phyloP scores from a whole-genome alignment of 805 yeast species.

The Starmerella stellata region DNA sequence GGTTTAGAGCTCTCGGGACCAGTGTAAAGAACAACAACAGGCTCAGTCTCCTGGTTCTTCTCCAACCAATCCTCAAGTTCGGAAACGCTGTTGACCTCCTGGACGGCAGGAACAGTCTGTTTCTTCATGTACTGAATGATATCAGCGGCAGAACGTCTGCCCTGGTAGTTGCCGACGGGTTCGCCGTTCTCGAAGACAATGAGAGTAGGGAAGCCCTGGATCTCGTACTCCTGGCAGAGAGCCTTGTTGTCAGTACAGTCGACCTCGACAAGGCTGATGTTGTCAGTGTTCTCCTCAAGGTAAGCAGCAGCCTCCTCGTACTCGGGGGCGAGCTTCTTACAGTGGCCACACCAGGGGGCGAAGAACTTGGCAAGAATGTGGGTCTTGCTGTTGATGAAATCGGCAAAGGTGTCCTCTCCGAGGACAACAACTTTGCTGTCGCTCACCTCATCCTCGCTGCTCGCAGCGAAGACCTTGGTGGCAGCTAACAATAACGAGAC shows the following conservation, averaged over 20 bases:
- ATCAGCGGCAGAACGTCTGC: constrained; percentile 66
- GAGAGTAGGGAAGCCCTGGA: constrained; percentile 73
- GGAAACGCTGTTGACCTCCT: constrained; percentile 30
- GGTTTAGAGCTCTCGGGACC: constrained; percentile 31
- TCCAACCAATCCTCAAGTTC: constrained; percentile 35
- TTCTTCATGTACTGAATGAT: constrained; percentile 65
- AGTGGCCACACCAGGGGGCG: constrained; percentile 98
- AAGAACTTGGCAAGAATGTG: constrained; percentile 73
- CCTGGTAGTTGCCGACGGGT: constrained; percentile 48
- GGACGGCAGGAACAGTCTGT: constrained; percentile 63
- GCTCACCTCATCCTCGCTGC: constrained; percentile 39
- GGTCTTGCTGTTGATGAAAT: constrained; percentile 51
- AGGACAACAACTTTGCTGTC: constrained; percentile 78
- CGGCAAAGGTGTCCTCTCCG: constrained; percentile 43
- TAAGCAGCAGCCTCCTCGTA: constrained; percentile 20
- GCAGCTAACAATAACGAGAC: constrained; percentile 25
- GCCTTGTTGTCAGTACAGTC: constrained; percentile 70
- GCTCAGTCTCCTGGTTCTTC: constrained; percentile 6
- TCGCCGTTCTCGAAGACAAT: constrained; percentile 40
- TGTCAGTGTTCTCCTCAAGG: constrained; percentile 9
- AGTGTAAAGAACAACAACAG: constrained; percentile 35
- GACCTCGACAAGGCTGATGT: constrained; percentile 46
- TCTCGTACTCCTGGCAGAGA: constrained; percentile 45
- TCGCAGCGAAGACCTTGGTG: constrained; percentile 38
- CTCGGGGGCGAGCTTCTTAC: constrained; percentile 30